Base-by-base conservation (phyloP, 306 rosid genomes). In the Gastrolobium bilobum region DNA sequence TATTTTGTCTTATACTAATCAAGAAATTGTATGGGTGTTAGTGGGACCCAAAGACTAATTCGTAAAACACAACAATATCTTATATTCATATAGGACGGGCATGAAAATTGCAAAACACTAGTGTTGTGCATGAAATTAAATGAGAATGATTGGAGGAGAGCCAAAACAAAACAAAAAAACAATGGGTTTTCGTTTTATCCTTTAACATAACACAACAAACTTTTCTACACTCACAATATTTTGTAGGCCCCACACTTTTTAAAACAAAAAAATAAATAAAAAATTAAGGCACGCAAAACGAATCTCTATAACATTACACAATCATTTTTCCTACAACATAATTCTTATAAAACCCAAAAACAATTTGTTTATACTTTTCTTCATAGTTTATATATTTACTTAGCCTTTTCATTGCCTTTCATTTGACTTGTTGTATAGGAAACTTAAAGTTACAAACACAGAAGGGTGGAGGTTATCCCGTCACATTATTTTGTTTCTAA, bases 401-500 rank as follows among this genome's bases (percentile, higher is more conserved):
- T 54, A 52, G 13, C 14, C 15, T 26, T 40, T 9, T 26, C 14
- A 40, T 7, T 1, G 9, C 15, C 67, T 31, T 20, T 70, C 35
- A 37, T 52, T 51, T 72, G 29, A n/a, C 51, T 29, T 40, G 3
- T 43, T 56, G 20, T 44, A n/a, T 9, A 20, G 7, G 54, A 76
- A 52, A 63, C 73, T 51, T 6, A 15, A 51, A 51, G 20, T 20
- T 61, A 38, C 52, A 48, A 2, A 20, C 20, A 48, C 4, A 29
- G 54, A 13, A 51, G 3, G 46, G 40, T 3, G 13, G 14, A 61
- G 50, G 35, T 40, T 11, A 51, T 2, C 4, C 14, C 7, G 44
- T 56, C 73, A 60, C 20, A 47, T 44, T 13, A 29, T 37, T 39
- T 53, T 1, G 40, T 77, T 40, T 52, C 35, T 52, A 65, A 65